Percentiles rank a stretch among this genome's conserved stretches.
These are phyloP conservation scores for Entamoeba dispar DNA, from an alignment of 208 protist genomes.

Conservation along the genomic window DNA sequence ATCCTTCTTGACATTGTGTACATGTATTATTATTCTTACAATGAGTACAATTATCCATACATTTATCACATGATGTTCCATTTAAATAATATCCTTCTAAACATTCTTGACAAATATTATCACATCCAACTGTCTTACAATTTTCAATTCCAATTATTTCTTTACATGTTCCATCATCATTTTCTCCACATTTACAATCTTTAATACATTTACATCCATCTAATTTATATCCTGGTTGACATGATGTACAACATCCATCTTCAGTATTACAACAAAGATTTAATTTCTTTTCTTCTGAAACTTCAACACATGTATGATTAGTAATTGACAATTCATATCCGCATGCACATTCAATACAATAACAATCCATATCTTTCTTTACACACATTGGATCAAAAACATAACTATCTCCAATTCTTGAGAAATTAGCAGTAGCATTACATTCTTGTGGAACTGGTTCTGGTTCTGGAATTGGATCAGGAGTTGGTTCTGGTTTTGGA, in stretches of 20 bases:
- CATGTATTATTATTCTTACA: background rate
- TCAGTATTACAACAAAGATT: background rate
- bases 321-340: background rate
- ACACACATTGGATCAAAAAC: background rate
- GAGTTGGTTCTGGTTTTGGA: background rate
- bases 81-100: background rate
- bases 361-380: background rate
- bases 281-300: background rate
- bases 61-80: background rate
- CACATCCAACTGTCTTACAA: background rate
- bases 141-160: background rate
- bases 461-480: background rate
- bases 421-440: background rate
- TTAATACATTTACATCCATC: background rate
- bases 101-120: background rate
- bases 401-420: background rate
- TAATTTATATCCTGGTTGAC: background rate
- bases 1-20: background rate
- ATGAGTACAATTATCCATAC: background rate
- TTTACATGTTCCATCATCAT: background rate
- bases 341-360: background rate
- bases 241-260: background rate
- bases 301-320: background rate
- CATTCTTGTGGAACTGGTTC: background rate
- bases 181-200: background rate